A percentile compares a stretch with the other conserved stretches of the same genome.
Conservation (phyloP, 2,329 filamentous ascomycete genomes). For the Stagonosporopsis rhizophila region DNA sequence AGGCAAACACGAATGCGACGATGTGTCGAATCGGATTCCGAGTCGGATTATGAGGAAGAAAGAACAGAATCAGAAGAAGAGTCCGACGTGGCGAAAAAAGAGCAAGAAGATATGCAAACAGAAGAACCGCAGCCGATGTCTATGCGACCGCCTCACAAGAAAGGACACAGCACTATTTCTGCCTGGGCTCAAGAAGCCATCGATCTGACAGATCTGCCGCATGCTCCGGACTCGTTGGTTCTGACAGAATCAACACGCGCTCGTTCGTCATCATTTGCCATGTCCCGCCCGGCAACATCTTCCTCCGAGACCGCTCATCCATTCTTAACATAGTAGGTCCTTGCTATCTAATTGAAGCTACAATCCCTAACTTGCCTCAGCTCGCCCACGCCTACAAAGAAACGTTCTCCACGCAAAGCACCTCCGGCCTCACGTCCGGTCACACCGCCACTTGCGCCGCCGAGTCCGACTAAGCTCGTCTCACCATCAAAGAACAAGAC, state of each 20-base stretch:
- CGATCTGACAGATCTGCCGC: slow-evolving; percentile 41
- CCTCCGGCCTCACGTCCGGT: slow-evolving; percentile 38
- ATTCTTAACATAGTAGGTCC: slow-evolving; percentile 43
- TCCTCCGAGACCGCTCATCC: slow-evolving; percentile 34
- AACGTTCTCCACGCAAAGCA: slow-evolving; percentile 44
- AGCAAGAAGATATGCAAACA: not conserved
- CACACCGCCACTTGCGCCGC: slow-evolving; percentile 41
- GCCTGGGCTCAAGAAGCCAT: slow-evolving; percentile 44
- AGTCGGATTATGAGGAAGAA: slow-evolving; percentile 31
- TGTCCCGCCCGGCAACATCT: slow-evolving; percentile 42
- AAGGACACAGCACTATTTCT: slow-evolving; percentile 37
- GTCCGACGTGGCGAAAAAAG: slow-evolving; percentile 8
- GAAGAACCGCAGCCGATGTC: slow-evolving; percentile 24
- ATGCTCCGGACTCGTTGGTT: slow-evolving; percentile 28
- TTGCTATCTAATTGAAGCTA: not conserved
- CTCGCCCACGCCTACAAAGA: slow-evolving; percentile 45
- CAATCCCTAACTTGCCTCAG: slow-evolving; percentile 12
- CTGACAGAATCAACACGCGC: slow-evolving; percentile 29
- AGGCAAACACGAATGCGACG: slow-evolving; percentile 27
- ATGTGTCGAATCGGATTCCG: slow-evolving; percentile 26
- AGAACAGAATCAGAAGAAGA: slow-evolving; percentile 2
- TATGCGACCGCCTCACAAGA: slow-evolving; percentile 32
- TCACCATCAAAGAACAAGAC: slow-evolving; percentile 48
- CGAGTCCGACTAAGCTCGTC: slow-evolving; percentile 43
- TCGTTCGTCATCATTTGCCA: slow-evolving; percentile 34